These are phyloP conservation scores for Globisporangium irregulare DNA, from an alignment of 352 stramenopile genomes.

Conservation along the genomic window DNA sequence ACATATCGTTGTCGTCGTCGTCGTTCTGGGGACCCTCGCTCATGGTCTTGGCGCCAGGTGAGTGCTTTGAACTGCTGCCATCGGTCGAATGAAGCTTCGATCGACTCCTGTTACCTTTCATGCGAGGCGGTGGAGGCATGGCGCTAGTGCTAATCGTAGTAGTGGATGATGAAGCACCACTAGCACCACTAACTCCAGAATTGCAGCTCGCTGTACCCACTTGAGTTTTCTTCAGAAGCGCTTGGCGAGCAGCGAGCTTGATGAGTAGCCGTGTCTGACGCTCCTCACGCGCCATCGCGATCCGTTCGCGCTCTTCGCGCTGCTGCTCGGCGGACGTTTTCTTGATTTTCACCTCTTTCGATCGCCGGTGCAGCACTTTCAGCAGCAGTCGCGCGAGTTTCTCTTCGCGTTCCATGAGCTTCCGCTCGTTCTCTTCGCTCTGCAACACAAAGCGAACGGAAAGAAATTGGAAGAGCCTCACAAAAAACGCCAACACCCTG, in stretches of 20 bases:
- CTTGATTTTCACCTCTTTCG: slow-evolving; percentile 39
- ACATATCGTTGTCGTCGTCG: slow-evolving; percentile 36
- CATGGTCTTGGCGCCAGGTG: not conserved
- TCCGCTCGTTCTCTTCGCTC: slow-evolving; percentile 54
- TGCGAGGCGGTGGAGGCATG: not conserved
- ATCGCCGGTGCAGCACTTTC: slow-evolving; percentile 56
- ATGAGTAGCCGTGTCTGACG: slow-evolving; percentile 42
- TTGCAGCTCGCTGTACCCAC: not conserved
- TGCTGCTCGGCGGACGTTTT: slow-evolving; percentile 51
- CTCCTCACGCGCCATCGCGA: slow-evolving; percentile 73
- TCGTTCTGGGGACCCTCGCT: slow-evolving; percentile 18
- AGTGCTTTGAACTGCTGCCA: not conserved
- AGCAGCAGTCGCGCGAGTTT: slow-evolving; percentile 47
- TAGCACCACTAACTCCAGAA: not conserved
- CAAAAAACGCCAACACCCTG: not conserved
- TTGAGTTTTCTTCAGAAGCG: slow-evolving; percentile 8
- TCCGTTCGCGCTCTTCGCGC: slow-evolving; percentile 60
- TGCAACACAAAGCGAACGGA: slow-evolving; percentile 15
- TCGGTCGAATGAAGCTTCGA: not conserved
- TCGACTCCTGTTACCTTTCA: slow-evolving; percentile 11
- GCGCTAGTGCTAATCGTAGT: not conserved
- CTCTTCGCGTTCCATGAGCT: slow-evolving; percentile 74
- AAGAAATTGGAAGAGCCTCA: not conserved
- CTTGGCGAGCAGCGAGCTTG: slow-evolving; percentile 36
- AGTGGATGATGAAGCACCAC: not conserved